Base-by-base conservation (phyloP, 805 yeast species). In the Hemisphaericaspora nanyangensis region DNA sequence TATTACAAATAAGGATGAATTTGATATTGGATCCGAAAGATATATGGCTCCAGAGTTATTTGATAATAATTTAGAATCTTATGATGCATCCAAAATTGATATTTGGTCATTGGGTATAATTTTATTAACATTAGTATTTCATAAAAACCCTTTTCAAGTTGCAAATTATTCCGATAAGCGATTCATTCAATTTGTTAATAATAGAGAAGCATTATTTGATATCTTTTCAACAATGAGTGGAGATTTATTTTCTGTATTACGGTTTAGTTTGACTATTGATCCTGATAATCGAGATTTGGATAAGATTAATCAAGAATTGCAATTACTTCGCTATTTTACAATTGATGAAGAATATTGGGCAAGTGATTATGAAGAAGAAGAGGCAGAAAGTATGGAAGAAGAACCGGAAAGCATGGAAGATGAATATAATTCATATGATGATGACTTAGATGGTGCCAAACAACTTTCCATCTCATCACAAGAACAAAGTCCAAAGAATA, bases 11-110 rank as follows among this genome's bases (percentile, higher is more conserved):
- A 56, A 48, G 17, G 52, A 46, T 34, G 74, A 68, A 43, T 85
- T 88, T 57, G 95, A 86, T 45, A 85, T 87, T 42, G 96, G 96
- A 17, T 79, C 87, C 39, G 95, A 87, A 61, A 72, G 95, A 45
- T 89, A 89, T 61, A 89, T 89, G 97, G 95, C 96, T 0, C 97
- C 97, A 1, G 97, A 89, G 56, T 63, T 88, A 41, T 82, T 88
- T 55, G 95, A 88, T 39, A 49, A 59, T 11, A 63, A 65, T 29
- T 63, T 78, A 35, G 77, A 76, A 26, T 66, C 72, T 31, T 90
- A 89, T 58, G 84, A 83, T 50, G 87, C 95, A 7, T 79, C 81
- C 16, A 82, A 85, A 59, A 82, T 85, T 36, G 96, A 89, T 62
- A 69, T 89, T 35, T 89, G 97, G 97, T 81, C 96, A 0, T 63